Evolutionary conservation across 345 rosid genomes (phyloP), one percentile per base, ranked within the genome.

Genomic region (Abelmoschus esculentus): DNA sequence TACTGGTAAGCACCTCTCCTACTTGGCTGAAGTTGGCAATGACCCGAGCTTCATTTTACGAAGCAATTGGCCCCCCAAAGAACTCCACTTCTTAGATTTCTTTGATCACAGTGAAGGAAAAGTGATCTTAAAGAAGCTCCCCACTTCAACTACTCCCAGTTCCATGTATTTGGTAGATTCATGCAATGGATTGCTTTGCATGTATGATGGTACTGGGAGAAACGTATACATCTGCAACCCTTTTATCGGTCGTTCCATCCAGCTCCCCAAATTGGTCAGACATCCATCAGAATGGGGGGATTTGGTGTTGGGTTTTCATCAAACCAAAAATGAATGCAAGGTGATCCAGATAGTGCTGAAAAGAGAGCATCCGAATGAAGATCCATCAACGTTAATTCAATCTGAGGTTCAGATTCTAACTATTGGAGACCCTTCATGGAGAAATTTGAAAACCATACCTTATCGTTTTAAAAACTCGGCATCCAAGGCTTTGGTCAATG

Each of bases 401-500:
- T 84, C 92, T 26, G 83, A 82, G 31, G 89, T 86, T 74, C 85
- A 86, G 65, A 69, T 89, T 60, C 60, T 84, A 40, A 86, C 86
- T 0, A 72, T 84, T 5, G 77, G 87, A 7, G 57, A 75, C 68
- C 57, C 78, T 7, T 63, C 70, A 40, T 79, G 98, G 98, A 81
- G 93, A 62, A 89, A 85, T 61, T 77, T 86, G 29, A 90, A 93
- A 5, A 87, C 82, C 76, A 76, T 84, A 18, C 73, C 92, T 0
- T 83, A 93, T 68, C 85, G 83, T 77, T 76, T 93, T 22, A 55
- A 83, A 55, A 63, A 84, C 28, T 77, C 83, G 65, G 74, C 90
- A 1, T 77, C 92, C 0, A 96, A 87, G 81, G 86, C 90, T 32
- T 78, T 89, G 68, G 84, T 90, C 60, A 76, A 83, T 17, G 96